Percentiles rank a stretch among this genome's conserved stretches.
phyloP scores from a whole-genome alignment of 805 yeast genomes.

The Lipomyces oligophaga region DNA sequence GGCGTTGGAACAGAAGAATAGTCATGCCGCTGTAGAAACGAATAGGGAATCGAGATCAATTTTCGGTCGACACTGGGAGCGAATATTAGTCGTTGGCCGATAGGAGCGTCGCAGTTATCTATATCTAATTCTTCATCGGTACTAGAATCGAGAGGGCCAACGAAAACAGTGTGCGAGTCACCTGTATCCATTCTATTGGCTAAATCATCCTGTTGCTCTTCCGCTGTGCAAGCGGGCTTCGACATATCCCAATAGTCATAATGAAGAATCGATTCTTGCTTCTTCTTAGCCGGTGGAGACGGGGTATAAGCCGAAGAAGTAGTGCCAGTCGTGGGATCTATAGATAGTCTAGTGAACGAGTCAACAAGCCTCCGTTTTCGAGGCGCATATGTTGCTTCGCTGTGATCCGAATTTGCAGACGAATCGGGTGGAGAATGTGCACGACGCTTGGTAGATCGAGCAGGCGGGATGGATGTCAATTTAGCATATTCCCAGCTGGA shows the following conservation, averaged over 20 bases:
- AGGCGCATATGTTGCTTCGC: no score
- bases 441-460: no score
- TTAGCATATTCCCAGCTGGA: no score
- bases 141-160: slow-evolving; percentile 18
- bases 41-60: slow-evolving; percentile 20
- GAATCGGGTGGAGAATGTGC: no score
- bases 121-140: slow-evolving; percentile 10
- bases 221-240: slow-evolving; percentile 4
- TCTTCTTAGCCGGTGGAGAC: slow-evolving; percentile 11
- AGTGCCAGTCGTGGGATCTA: no score
- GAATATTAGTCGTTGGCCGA: slow-evolving; percentile 10
- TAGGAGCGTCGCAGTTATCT: no score
- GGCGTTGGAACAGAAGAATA: slow-evolving; percentile 5
- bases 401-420: no score
- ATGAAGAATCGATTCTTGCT: slow-evolving; percentile 13
- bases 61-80: slow-evolving; percentile 22
- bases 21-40: slow-evolving; percentile 11
- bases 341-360: slow-evolving; percentile 21
- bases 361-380: slow-evolving; percentile 24
- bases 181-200: slow-evolving; percentile 22
- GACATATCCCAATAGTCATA: slow-evolving; percentile 27
- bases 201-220: slow-evolving; percentile 3
- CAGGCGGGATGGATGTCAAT: no score
- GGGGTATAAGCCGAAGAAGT: slow-evolving; percentile 7
- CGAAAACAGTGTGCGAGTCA: slow-evolving; percentile 21